phyloP scores from a whole-genome alignment of 1,139 yeast genomes.

The Hyphopichia fennica region DNA sequence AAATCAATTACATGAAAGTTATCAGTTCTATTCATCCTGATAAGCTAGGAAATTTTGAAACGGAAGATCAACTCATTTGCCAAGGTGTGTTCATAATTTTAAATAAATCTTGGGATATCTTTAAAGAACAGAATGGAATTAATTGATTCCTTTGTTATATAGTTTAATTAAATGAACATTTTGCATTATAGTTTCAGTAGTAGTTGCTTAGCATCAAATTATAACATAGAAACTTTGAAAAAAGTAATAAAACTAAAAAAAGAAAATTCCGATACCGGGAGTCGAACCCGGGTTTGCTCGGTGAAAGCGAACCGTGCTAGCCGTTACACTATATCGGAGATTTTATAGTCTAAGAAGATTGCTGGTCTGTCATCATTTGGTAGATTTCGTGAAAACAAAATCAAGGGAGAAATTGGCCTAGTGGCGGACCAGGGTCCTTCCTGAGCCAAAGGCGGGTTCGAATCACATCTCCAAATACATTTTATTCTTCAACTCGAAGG shows the following conservation, averaged over 20 bases:
- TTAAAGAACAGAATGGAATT: constrained; percentile 47
- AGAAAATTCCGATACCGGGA: constrained; percentile 68
- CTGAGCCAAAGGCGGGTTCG: too few relatives aligned
- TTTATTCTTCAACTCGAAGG: too few relatives aligned
- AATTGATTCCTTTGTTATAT: constrained; percentile 2
- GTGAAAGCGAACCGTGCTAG: constrained; percentile 83
- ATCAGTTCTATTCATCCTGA: constrained; percentile 95
- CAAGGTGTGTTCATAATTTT: constrained; percentile 81
- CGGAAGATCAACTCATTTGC: constrained; percentile 82
- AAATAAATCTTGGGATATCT: constrained; percentile 89
- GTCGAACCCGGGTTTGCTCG: constrained; percentile 83
- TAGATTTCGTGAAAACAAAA: not conserved
- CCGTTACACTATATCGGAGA: constrained; percentile 78
- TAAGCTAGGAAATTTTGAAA: constrained; percentile 58
- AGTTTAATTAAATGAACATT: not conserved
- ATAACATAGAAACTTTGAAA: not conserved
- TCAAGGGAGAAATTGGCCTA: too few relatives aligned
- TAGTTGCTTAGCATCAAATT: not conserved
- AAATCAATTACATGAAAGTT: constrained; percentile 86
- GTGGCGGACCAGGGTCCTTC: too few relatives aligned
- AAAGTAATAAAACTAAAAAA: not conserved
- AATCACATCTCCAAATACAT: too few relatives aligned
- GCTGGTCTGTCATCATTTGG: too few relatives aligned
- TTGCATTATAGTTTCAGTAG: not conserved
- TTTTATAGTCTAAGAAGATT: not conserved